phyloP scores from a whole-genome alignment of 176 grass and related monocot species.

The Secale cereale region DNA sequence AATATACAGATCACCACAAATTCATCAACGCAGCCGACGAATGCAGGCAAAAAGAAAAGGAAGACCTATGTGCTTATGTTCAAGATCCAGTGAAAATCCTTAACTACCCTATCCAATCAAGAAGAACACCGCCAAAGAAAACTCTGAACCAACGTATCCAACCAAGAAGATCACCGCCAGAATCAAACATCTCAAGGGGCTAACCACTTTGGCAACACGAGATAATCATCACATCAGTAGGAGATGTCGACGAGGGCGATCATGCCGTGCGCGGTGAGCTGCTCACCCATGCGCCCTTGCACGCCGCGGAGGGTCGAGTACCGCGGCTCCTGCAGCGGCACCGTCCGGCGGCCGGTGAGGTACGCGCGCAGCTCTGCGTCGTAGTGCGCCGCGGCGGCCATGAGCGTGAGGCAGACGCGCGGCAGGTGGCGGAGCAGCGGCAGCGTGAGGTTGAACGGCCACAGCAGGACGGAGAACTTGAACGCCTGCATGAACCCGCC shows the following conservation, averaged over 20 bases:
- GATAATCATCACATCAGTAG: not conserved
- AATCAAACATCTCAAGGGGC: not conserved
- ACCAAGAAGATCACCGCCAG: not conserved
- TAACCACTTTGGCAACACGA: not conserved
- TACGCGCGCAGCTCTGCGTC: constrained; percentile 28
- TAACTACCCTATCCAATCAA: no score
- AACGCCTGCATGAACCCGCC: constrained; percentile 43
- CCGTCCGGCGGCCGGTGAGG: not conserved
- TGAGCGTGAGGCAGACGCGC: constrained; percentile 27
- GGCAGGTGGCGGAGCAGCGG: constrained; percentile 47
- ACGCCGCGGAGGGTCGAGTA: not conserved
- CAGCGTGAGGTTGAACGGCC: constrained; percentile 56
- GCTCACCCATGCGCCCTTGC: not conserved
- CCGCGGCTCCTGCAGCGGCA: not conserved
- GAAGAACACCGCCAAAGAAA: no score
- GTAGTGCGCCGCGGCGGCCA: not conserved
- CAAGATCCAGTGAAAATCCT: not conserved
- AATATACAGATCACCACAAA: not conserved
- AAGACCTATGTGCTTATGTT: not conserved
- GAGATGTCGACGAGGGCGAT: constrained; percentile 9
- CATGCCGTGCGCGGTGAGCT: not conserved
- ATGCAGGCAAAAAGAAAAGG: not conserved
- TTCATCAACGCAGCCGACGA: not conserved
- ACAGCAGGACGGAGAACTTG: constrained; percentile 37
- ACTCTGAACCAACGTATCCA: not conserved